phyloP scores from a whole-genome alignment of 148 eudicot species.

The Silene latifolia region DNA sequence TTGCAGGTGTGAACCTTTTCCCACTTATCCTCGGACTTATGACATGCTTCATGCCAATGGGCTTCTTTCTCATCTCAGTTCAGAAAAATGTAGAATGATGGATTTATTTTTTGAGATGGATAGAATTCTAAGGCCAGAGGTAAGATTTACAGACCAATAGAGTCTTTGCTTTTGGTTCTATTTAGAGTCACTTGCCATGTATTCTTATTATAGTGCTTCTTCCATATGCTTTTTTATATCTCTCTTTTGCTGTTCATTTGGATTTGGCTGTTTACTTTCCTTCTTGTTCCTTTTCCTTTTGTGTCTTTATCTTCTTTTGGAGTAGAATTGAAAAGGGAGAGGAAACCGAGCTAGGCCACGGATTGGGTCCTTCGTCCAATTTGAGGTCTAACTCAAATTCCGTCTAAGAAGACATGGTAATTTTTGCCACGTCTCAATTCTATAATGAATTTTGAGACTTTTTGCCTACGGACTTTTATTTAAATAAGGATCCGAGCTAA shows the following conservation, averaged over 20 bases:
- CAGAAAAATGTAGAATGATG: conserved; percentile 59
- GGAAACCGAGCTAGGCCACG: too few species aligned
- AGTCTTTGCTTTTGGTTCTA: conserved; percentile 5
- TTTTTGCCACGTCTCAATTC: too few species aligned
- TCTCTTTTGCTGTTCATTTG: not conserved
- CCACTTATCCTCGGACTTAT: conserved; percentile 89
- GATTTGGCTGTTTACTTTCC: not conserved
- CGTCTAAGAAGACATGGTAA: too few species aligned
- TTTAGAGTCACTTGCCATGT: not conserved
- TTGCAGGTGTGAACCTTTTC: conserved; percentile 89
- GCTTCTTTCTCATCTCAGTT: conserved; percentile 65
- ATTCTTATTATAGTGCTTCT: not conserved
- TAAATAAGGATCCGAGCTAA: too few species aligned
- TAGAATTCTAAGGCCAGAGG: conserved; percentile 94
- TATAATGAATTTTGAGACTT: too few species aligned
- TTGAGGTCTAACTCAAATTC: too few species aligned
- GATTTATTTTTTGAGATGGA: conserved; percentile 89
- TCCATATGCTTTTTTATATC: not conserved
- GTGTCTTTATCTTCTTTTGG: not conserved
- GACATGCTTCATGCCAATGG: conserved; percentile 90
- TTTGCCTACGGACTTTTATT: too few species aligned
- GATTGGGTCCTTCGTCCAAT: too few species aligned
- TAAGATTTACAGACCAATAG: conserved; percentile 41
- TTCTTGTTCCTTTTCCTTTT: not conserved
- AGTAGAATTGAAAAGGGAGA: too few species aligned